Percentiles rank a stretch among this genome's conserved stretches.
These are phyloP conservation scores for Yamadazyma kitorensis DNA, from an alignment of 805 yeast species.

Conservation along the genomic window DNA sequence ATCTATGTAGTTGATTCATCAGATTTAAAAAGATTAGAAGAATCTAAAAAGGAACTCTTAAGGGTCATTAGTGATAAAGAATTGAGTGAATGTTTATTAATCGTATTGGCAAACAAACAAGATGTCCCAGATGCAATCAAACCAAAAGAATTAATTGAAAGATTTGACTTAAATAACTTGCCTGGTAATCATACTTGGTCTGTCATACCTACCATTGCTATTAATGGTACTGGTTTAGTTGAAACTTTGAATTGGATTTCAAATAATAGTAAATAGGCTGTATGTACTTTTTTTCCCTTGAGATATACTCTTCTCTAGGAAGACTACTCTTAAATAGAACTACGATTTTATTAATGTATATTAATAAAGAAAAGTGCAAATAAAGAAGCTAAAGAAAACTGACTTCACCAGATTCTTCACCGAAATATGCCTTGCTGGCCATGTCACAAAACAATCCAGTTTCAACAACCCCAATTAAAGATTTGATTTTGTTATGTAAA, in stretches of 20 bases:
- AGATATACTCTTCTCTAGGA: too few species aligned
- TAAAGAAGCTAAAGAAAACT: conserved; percentile 8
- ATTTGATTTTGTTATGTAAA: conserved; percentile 66
- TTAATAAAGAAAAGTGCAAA: too few species aligned
- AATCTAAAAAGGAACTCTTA: conserved; percentile 73
- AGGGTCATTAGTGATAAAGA: conserved; percentile 81
- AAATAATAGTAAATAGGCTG: conserved; percentile 46
- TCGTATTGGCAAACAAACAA: conserved; percentile 88
- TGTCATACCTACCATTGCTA: conserved; percentile 87
- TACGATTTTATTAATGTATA: too few species aligned
- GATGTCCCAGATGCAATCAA: conserved; percentile 69
- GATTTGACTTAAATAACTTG: conserved; percentile 58
- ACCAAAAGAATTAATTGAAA: conserved; percentile 77
- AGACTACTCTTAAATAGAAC: too few species aligned
- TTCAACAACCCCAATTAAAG: conserved; percentile 90
- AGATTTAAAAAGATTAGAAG: conserved; percentile 68
- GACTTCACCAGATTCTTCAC: conserved; percentile 70
- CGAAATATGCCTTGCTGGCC: conserved; percentile 85
- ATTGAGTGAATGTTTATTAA: conserved; percentile 71
- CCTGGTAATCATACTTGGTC: conserved; percentile 77
- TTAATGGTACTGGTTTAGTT: conserved; percentile 83
- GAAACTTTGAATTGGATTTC: conserved; percentile 89
- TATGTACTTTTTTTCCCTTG: too few species aligned
- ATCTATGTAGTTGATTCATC: conserved; percentile 88
- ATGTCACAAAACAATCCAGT: conserved; percentile 81